A percentile compares a stretch with the other conserved stretches of the same genome.
Evolutionary conservation across 148 eudicot species (phyloP).

Genomic region (Cornus kousa): DNA sequence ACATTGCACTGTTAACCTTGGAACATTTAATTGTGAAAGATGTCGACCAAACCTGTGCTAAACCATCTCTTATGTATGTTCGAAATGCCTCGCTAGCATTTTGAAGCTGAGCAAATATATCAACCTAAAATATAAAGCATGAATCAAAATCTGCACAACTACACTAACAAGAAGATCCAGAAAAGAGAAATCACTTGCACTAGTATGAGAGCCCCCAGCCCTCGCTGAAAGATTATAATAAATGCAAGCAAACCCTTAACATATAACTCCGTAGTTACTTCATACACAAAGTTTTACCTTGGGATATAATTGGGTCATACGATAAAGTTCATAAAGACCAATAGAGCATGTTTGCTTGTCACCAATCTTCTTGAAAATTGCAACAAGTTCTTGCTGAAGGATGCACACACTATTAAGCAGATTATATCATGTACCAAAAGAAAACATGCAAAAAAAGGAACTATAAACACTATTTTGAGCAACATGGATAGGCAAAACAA

Average conservation of each 20-base stretch:
- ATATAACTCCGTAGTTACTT: not conserved
- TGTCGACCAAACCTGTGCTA: conserved; percentile 66
- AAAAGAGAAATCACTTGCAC: not conserved
- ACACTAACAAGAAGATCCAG: not conserved
- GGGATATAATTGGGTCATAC: conserved; percentile 91
- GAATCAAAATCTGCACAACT: not conserved
- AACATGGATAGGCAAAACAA: conserved; percentile 10
- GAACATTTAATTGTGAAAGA: not conserved
- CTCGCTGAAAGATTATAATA: no score
- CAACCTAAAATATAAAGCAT: conserved; percentile 52
- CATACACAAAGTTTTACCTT: conserved; percentile 40
- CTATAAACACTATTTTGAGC: not conserved
- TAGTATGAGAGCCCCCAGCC: not conserved
- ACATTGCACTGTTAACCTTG: not conserved
- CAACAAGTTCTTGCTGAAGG: conserved; percentile 96
- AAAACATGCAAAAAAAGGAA: not conserved
- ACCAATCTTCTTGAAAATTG: conserved; percentile 96
- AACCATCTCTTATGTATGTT: conserved; percentile 93
- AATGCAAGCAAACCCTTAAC: not conserved
- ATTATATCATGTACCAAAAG: not conserved
- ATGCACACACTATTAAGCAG: not conserved
- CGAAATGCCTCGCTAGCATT: conserved; percentile 99
- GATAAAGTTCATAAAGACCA: conserved; percentile 88
- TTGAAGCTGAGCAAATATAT: conserved; percentile 94
- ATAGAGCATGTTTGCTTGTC: conserved; percentile 97